Conservation (phyloP, 345 rosid species). For the Syzygium aromaticum region DNA sequence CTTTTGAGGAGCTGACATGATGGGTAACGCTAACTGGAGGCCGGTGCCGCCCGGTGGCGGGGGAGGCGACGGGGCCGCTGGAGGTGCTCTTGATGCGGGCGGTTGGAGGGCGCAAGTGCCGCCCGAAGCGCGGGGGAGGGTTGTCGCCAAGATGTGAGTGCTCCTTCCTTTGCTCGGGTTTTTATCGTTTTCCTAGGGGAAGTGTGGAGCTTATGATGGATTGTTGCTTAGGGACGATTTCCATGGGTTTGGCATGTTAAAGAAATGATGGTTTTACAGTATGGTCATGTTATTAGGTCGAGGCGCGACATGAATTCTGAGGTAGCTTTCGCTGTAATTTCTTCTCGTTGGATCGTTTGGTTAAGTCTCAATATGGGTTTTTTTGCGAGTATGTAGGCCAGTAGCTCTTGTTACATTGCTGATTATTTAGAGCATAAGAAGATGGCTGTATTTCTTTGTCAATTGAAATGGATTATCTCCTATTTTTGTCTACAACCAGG, state of each 20-base stretch:
- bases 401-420: too few relatives aligned
- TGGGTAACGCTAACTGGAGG: conserved; percentile 37
- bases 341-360: not conserved
- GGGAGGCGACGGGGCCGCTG: conserved; percentile 10
- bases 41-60: conserved; percentile 28
- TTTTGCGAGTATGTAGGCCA: too few relatives aligned
- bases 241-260: not conserved
- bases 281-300: not conserved
- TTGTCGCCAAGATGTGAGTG: conserved; percentile 48
- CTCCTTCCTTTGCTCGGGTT: not conserved
- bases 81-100: conserved; percentile 23
- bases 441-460: not conserved
- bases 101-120: conserved; percentile 55
- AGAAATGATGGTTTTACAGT: not conserved
- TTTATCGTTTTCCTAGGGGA: not conserved
- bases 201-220: not conserved
- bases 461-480: not conserved
- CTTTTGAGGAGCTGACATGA: not conserved
- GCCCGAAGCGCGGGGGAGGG: conserved; percentile 28
- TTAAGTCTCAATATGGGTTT: not conserved
- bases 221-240: not conserved
- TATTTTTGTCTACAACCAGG: not conserved
- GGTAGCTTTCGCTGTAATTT: not conserved
- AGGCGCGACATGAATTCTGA: not conserved
- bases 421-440: not conserved